Percentiles rank a stretch among this genome's conserved stretches.
These are phyloP conservation scores for Lachnellula occidentalis DNA, from an alignment of 2,329 filamentous ascomycete genomes.

Conservation along the genomic window DNA sequence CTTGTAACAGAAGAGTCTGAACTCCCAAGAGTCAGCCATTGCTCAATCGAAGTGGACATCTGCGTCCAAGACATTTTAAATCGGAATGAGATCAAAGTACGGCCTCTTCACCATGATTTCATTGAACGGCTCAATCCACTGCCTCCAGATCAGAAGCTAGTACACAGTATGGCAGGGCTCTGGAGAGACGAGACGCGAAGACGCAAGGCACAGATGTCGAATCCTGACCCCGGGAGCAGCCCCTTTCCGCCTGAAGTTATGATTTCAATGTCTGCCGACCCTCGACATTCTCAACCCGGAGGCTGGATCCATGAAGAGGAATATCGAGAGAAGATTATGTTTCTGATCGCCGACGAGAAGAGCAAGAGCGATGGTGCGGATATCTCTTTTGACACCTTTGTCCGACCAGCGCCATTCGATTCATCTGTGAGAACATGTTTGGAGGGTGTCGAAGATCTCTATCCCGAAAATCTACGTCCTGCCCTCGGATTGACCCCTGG, in stretches of 20 bases:
- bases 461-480: constrained; percentile 58
- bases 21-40: constrained; percentile 78
- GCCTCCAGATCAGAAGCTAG: constrained; percentile 67
- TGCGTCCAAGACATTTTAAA: constrained; percentile 86
- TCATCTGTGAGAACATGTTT: constrained; percentile 66
- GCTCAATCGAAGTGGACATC: constrained; percentile 83
- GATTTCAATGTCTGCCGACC: constrained; percentile 82
- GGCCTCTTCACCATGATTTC: constrained; percentile 84
- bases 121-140: constrained; percentile 63
- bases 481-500: constrained; percentile 35
- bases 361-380: constrained; percentile 38
- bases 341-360: constrained; percentile 61
- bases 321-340: constrained; percentile 59
- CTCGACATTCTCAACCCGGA: constrained; percentile 63
- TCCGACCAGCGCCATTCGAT: constrained; percentile 48
- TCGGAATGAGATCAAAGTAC: constrained; percentile 64
- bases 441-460: constrained; percentile 84
- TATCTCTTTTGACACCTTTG: constrained; percentile 61
- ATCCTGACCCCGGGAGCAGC: constrained; percentile 58
- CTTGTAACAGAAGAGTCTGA: constrained; percentile 55
- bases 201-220: constrained; percentile 65
- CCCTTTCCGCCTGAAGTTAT: constrained; percentile 78
- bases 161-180: constrained; percentile 87
- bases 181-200: constrained; percentile 87
- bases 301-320: constrained; percentile 93